Evolutionary conservation across 805 yeast species (phyloP), one percentile per base, ranked within the genome.

Genomic region (Saccharomycopsis sp.): DNA sequence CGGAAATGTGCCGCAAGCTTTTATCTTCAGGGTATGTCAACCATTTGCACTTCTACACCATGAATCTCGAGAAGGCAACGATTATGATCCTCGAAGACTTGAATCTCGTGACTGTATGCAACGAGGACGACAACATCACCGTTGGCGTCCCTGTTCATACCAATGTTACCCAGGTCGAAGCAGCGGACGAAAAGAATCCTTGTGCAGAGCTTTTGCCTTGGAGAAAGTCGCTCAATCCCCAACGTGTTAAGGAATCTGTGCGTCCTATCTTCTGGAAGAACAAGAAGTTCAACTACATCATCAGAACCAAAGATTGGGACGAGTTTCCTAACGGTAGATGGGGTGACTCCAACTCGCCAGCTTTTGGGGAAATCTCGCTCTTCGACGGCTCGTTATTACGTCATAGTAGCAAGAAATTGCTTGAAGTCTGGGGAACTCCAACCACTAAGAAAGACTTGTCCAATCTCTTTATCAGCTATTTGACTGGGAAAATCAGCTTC

Each of bases 261-360:
- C 83, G 97, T 68, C 98, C 98, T 17, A 93, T 93, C 62, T 93
- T 93, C 72, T 93, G 98, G 98, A 87, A 89, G 70, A 87, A 90
- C 71, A 83, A 97, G 75, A 92, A 92, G 67, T 87, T 87, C 71
- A 85, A 96, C 15, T 93, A 93, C 70, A 84, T 90, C 62, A 81
- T 90, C 53, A 81, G 98, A 71, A 93, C 97, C 7, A 83, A 94
- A 24, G 86, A 87, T 58, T 94, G 99, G 91, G 99, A 94, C 73
- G 99, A 94, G 72, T 94, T 93, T 69, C 99, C 99, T 55, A 94
- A 93, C 72, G 99, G 99, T 61, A 80, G 99, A 75, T 94, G 97
- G 92, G 99, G 99, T 67, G 97, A 94, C 70, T 89, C 97, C 2
- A 79, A 96, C 60, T 94, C 98, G 50, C 99, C 99, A 2, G 98